A percentile compares a stretch with the other conserved stretches of the same genome.
phyloP scores from a whole-genome alignment of 495 filamentous ascomycete species.

The Hyaloscypha variabilis region DNA sequence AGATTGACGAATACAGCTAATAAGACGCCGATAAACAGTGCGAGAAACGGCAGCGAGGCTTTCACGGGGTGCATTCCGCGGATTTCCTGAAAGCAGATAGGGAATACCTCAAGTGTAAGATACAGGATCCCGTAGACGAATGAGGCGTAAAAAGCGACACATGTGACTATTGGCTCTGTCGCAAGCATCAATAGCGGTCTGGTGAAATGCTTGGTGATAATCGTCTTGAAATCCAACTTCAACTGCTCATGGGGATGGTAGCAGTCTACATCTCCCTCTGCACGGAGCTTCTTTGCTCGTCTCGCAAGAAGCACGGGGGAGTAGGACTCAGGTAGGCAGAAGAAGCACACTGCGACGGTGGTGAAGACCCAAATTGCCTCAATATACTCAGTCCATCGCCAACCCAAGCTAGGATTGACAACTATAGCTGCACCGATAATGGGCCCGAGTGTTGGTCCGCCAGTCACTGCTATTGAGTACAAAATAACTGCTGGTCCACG shows the following conservation, averaged over 20 bases:
- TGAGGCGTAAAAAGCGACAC: slow-evolving; percentile 58
- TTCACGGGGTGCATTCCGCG: slow-evolving; percentile 60
- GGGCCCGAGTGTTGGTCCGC: slow-evolving; percentile 39
- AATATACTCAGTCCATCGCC: slow-evolving; percentile 31
- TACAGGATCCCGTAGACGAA: slow-evolving; percentile 63
- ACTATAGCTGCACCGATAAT: slow-evolving; percentile 26
- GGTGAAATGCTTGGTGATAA: slow-evolving; percentile 50
- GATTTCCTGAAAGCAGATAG: slow-evolving; percentile 60
- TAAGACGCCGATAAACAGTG: slow-evolving; percentile 56
- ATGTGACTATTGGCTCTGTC: slow-evolving; percentile 67
- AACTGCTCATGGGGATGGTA: slow-evolving; percentile 35
- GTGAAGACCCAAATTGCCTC: slow-evolving; percentile 53
- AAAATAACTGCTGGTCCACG: slow-evolving; percentile 41
- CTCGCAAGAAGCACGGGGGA: slow-evolving; percentile 67
- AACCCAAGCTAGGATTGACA: slow-evolving; percentile 34
- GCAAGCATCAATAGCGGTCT: slow-evolving; percentile 75
- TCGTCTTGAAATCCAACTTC: slow-evolving; percentile 33
- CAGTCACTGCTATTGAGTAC: slow-evolving; percentile 39
- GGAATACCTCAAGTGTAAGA: slow-evolving; percentile 58
- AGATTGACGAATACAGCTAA: slow-evolving; percentile 52
- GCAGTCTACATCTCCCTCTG: slow-evolving; percentile 65
- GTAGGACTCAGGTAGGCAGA: slow-evolving; percentile 91
- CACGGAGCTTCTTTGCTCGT: slow-evolving; percentile 71
- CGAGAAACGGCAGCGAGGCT: slow-evolving; percentile 60
- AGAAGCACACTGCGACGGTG: slow-evolving; percentile 55